Evolutionary conservation across 2,329 filamentous ascomycete species (phyloP).

Genomic region (Cytospora schulzeri): DNA sequence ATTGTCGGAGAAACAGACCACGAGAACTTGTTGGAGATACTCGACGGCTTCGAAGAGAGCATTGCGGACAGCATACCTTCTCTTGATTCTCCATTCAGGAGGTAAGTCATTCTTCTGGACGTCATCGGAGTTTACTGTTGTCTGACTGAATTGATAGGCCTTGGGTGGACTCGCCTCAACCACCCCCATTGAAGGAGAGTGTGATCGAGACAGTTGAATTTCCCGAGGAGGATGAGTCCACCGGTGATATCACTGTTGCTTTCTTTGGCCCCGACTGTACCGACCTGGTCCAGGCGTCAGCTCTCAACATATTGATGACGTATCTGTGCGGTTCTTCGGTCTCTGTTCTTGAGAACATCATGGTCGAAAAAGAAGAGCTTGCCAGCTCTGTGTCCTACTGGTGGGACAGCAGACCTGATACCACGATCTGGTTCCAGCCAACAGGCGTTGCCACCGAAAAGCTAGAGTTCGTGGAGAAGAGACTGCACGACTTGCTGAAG

Average conservation of each 20-base stretch:
- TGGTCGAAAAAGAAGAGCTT: conserved; percentile 92
- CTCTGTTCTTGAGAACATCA: conserved; percentile 83
- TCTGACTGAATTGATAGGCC: conserved; percentile 49
- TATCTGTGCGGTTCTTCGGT: conserved; percentile 94
- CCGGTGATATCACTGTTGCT: conserved; percentile 81
- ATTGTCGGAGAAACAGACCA: conserved; percentile 93
- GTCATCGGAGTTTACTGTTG: not conserved
- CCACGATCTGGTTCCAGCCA: conserved; percentile 82
- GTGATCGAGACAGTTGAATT: conserved; percentile 82
- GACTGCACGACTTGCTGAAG: conserved; percentile 80
- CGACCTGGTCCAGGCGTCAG: conserved; percentile 67
- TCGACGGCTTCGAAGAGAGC: conserved; percentile 86
- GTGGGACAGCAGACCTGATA: conserved; percentile 77
- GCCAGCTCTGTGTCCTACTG: conserved; percentile 82
- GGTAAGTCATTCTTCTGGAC: conserved; percentile 41
- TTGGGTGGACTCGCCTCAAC: conserved; percentile 86
- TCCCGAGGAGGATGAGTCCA: conserved; percentile 93
- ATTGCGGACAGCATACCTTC: conserved; percentile 82
- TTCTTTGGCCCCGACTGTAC: conserved; percentile 86
- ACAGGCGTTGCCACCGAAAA: conserved; percentile 87
- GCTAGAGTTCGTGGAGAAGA: conserved; percentile 79
- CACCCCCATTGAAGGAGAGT: conserved; percentile 71
- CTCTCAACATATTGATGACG: conserved; percentile 76
- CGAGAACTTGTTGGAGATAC: conserved; percentile 72
- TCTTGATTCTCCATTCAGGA: conserved; percentile 72